phyloP scores from a whole-genome alignment of 2,329 filamentous ascomycete species.

The Neonectria faginata region DNA sequence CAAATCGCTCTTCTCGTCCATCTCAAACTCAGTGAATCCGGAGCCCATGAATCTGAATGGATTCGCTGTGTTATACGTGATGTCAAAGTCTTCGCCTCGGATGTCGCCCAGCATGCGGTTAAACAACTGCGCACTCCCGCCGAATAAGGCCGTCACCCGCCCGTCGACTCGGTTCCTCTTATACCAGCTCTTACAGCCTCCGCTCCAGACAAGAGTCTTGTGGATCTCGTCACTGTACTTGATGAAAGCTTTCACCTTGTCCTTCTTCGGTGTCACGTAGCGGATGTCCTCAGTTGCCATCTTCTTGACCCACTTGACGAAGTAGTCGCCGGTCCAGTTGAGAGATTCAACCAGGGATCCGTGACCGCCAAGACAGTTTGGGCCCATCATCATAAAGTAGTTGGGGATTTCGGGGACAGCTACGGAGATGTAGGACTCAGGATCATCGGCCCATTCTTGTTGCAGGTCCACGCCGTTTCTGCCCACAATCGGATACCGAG shows the following conservation, averaged over 20 bases:
- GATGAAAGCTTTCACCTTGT: slow-evolving; percentile 41
- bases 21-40: slow-evolving; percentile 41
- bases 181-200: slow-evolving; percentile 40
- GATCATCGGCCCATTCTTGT: slow-evolving; percentile 61
- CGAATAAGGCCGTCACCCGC: slow-evolving; percentile 38
- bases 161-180: slow-evolving; percentile 36
- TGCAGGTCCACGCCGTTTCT: slow-evolving; percentile 59
- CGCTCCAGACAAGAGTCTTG: slow-evolving; percentile 41
- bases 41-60: slow-evolving; percentile 40
- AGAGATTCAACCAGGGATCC: slow-evolving; percentile 39
- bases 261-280: slow-evolving; percentile 36
- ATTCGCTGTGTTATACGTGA: slow-evolving; percentile 35
- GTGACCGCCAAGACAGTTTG: slow-evolving; percentile 40
- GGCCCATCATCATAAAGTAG: slow-evolving; percentile 47
- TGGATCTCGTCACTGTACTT: slow-evolving; percentile 38
- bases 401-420: slow-evolving; percentile 48
- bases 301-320: slow-evolving; percentile 43
- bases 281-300: slow-evolving; percentile 40
- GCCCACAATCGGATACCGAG: slow-evolving; percentile 63
- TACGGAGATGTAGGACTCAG: slow-evolving; percentile 47
- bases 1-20: slow-evolving; percentile 38
- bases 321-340: slow-evolving; percentile 43
- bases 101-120: slow-evolving; percentile 40
- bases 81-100: slow-evolving; percentile 39
- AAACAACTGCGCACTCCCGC: slow-evolving; percentile 39